These are phyloP conservation scores for Pisolithus microcarpus DNA, from an alignment of 768 basidiomycete species.

Conservation along the genomic window DNA sequence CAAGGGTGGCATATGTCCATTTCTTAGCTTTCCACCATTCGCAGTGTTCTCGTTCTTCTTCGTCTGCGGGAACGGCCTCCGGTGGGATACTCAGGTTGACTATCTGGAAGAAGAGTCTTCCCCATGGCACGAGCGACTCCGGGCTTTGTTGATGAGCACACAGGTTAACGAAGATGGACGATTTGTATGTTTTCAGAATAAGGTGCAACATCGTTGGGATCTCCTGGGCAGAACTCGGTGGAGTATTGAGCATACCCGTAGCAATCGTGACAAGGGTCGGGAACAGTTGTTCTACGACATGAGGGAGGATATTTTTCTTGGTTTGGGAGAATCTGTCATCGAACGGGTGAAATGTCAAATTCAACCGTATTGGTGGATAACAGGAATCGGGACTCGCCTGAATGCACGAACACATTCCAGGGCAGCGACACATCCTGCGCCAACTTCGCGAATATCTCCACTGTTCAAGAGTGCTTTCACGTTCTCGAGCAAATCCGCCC, in stretches of 20 bases:
- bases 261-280: conserved; percentile 74
- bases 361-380: too few species aligned
- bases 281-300: conserved; percentile 57
- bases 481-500: conserved; percentile 63
- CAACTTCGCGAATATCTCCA: conserved; percentile 61
- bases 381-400: conserved; percentile 13
- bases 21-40: conserved; percentile 95
- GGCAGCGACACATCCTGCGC: conserved; percentile 72
- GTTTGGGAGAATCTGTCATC: conserved; percentile 58
- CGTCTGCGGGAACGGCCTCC: conserved; percentile 59
- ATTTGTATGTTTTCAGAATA: conserved; percentile 83
- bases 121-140: conserved; percentile 83
- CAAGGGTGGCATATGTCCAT: conserved; percentile 82
- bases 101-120: conserved; percentile 70
- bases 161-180: conserved; percentile 69
- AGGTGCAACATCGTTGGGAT: conserved; percentile 80
- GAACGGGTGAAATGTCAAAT: conserved; percentile 30
- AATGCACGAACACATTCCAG: conserved; percentile 70
- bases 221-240: conserved; percentile 55
- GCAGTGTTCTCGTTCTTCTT: conserved; percentile 66
- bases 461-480: conserved; percentile 60
- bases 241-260: conserved; percentile 55
- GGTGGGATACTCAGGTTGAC: conserved; percentile 65
- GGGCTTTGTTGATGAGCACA: conserved; percentile 65
- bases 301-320: conserved; percentile 47